Evolutionary conservation across 805 yeast species (phyloP).

Genomic region (Yamadazyma scolyti): DNA sequence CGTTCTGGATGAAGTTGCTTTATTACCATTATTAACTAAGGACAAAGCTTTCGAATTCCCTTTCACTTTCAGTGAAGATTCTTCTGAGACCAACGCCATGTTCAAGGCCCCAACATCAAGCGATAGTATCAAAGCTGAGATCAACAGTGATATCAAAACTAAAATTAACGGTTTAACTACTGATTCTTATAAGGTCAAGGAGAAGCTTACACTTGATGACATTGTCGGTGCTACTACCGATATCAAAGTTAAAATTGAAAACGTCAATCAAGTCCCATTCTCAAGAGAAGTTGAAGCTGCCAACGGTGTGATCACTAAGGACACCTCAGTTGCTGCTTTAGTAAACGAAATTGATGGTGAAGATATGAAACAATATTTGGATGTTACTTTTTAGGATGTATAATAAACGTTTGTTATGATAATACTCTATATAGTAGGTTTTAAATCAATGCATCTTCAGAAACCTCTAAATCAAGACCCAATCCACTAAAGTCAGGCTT

Average conservation of each 20-base stretch:
- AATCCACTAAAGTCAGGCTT: constrained; percentile 13
- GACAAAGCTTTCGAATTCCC: constrained; percentile 9
- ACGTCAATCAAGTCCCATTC: constrained; percentile 46
- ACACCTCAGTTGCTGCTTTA: constrained; percentile 1
- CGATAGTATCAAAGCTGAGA: constrained; percentile 1
- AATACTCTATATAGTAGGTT: too few relatives aligned
- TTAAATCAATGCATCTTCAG: constrained; percentile 1
- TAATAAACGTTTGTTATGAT: too few relatives aligned
- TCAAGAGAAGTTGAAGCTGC: constrained; percentile 20
- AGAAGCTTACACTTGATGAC: constrained; percentile 8
- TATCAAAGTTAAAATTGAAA: constrained; percentile 17
- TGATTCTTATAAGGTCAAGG: constrained; percentile 9
- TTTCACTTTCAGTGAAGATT: constrained; percentile 8
- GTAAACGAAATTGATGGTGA: not conserved
- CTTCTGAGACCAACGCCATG: constrained; percentile 5
- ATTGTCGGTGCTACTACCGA: constrained; percentile 11
- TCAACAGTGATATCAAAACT: constrained; percentile 8
- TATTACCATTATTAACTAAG: constrained; percentile 4
- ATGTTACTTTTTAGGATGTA: constrained; percentile 2
- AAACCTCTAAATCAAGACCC: too few relatives aligned
- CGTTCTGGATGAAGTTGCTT: constrained; percentile 7
- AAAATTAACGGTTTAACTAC: constrained; percentile 9
- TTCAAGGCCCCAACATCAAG: constrained; percentile 6
- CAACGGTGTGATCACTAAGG: constrained; percentile 14
- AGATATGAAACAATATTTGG: not conserved